Conservation (phyloP, 176 grass and related monocot genomes). For the Oryza brachyantha region DNA sequence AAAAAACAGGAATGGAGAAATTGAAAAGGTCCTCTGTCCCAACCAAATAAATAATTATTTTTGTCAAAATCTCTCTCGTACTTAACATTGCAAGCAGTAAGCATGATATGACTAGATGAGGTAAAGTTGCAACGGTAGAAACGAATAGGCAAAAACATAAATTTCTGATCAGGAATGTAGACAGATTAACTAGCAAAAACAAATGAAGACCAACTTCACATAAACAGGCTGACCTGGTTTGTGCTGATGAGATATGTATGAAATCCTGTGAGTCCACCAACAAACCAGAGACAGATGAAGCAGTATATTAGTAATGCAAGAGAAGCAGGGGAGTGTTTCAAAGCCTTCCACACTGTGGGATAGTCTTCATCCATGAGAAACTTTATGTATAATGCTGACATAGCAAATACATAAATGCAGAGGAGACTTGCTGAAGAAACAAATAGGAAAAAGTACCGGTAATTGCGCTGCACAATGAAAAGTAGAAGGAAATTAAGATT, state of each 20-base stretch:
- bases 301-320: constrained; percentile 68
- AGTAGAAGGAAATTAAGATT: constrained; percentile 26
- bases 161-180: not conserved
- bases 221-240: constrained; percentile 58
- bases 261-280: constrained; percentile 80
- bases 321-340: constrained; percentile 68
- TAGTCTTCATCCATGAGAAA: constrained; percentile 77
- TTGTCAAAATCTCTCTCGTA: not conserved
- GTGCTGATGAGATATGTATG: constrained; percentile 76
- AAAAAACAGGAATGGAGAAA: not conserved
- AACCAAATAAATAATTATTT: not conserved
- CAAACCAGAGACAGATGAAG: constrained; percentile 75
- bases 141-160: constrained; percentile 4
- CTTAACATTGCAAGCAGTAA: constrained; percentile 8
- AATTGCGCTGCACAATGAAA: constrained; percentile 71
- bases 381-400: constrained; percentile 77
- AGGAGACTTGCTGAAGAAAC: constrained; percentile 67
- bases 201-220: not conserved
- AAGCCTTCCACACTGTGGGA: constrained; percentile 86
- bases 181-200: constrained; percentile 17
- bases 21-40: not conserved
- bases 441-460: constrained; percentile 82
- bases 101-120: not conserved
- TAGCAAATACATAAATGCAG: constrained; percentile 69
- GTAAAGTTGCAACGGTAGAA: not conserved